Base-by-base conservation (phyloP, 108 stramenopile species). In the Cyclostephanos tholiformis region DNA sequence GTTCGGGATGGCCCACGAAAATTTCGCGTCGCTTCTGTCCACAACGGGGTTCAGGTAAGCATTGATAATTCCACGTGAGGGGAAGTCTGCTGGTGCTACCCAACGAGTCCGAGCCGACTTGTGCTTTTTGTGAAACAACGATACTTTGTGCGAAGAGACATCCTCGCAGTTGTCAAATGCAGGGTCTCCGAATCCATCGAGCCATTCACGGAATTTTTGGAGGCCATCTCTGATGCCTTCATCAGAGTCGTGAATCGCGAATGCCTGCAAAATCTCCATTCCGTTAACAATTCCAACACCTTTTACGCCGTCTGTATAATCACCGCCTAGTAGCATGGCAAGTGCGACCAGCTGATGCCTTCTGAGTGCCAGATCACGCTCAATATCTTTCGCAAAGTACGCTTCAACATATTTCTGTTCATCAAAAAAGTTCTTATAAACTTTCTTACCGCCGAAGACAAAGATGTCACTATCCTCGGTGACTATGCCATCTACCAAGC, bases 231-330 rank as follows among this genome's bases (percentile, higher is more conserved):
- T 79, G 27, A 89, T 62, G 62, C 82, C 78, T 4, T 63, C 46
- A 14, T 83, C 74, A 6, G 89, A 82, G 65, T 90, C 85, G 27
- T 81, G 49, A 5, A 85, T 72, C 0, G 84, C 71, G 74, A 98
- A 97, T 4, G 89, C 93, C 43, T 91, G 78, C 1, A 97, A 46
- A 32, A 99, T 87, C 84, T 99, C 99, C 95, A 98, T 97, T 13
- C 96, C 97, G 65, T 99, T 99, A 19, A 99, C 99, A 58, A 98
- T 96, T 4, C 99, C 99, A 0, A 99, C 97, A 9, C 96, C 95
- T 50, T 91, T 89, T 20, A 99, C 92, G n/a, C 98, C 99, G 53
- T 96, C 91, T 14, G 97, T 98, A 75, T 99, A 99, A 71, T 99
- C 99, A 44, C 95, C 91, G 19, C 99, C 99, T 14, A 99, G 74